Evolutionary conservation across 306 rosid genomes (phyloP).

Genomic region (Dryas octopetala): DNA sequence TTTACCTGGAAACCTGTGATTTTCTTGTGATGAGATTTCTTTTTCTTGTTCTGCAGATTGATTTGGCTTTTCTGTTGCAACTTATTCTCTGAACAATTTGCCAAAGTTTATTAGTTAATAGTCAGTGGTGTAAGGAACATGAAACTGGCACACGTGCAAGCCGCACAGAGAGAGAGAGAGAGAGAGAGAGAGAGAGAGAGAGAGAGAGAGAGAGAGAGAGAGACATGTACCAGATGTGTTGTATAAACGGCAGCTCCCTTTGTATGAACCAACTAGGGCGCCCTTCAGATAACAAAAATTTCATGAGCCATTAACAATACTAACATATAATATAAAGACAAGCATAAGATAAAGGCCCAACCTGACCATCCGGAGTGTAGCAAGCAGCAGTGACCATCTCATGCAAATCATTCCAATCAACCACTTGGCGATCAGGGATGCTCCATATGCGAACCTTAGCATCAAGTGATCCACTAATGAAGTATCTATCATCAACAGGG

Average conservation of each 20-base stretch:
- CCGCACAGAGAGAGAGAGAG: neutral
- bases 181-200: neutral
- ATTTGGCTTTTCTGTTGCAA: slow-evolving; percentile 78
- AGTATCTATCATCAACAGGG: slow-evolving; percentile 95
- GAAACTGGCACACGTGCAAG: neutral
- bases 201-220: neutral
- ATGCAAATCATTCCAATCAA: slow-evolving; percentile 93
- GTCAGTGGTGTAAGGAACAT: slow-evolving; percentile 25
- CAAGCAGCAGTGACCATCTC: slow-evolving; percentile 99
- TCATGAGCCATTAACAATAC: slow-evolving; percentile 23
- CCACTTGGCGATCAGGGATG: slow-evolving; percentile 88
- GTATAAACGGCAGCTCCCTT: slow-evolving; percentile 92
- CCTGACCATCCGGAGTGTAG: slow-evolving; percentile 99
- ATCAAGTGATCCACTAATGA: slow-evolving; percentile 99
- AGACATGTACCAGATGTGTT: slow-evolving; percentile 66
- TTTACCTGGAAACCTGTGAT: slow-evolving; percentile 98
- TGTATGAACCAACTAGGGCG: slow-evolving; percentile 92
- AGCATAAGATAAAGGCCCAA: slow-evolving; percentile 41
- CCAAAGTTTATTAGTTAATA: slow-evolving; percentile 16
- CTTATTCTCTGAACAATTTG: slow-evolving; percentile 66
- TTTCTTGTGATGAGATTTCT: slow-evolving; percentile 86
- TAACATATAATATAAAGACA: slow-evolving; percentile 3
- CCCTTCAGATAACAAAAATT: slow-evolving; percentile 59
- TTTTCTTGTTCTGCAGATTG: slow-evolving; percentile 94
- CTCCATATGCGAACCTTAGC: slow-evolving; percentile 99